Percentiles rank a stretch among this genome's conserved stretches.
phyloP scores from a whole-genome alignment of 1,139 yeast species.

The Scheffersomyces quercinus region DNA sequence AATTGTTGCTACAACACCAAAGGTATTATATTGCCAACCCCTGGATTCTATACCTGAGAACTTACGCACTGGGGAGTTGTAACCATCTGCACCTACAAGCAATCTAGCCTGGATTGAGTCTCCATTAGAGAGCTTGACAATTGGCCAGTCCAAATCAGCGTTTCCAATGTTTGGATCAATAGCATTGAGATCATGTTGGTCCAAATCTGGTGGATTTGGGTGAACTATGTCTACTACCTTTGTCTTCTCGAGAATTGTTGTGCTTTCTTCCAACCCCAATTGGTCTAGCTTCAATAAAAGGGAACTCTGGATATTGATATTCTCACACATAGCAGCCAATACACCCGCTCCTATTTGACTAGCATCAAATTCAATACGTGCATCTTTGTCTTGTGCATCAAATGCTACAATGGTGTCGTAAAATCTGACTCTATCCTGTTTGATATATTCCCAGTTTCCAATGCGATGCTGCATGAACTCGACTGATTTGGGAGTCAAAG shows the following conservation, averaged over 20 bases:
- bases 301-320: conserved; percentile 77
- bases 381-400: conserved; percentile 71
- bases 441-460: conserved; percentile 76
- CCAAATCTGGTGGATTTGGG: conserved; percentile 16
- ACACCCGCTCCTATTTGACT: conserved; percentile 41
- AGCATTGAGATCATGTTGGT: conserved; percentile 12
- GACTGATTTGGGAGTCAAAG: conserved; percentile 80
- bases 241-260: conserved; percentile 58
- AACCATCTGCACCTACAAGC: conserved; percentile 94
- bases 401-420: conserved; percentile 84
- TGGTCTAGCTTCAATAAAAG: conserved; percentile 59
- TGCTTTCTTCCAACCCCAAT: conserved; percentile 38
- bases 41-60: conserved; percentile 81
- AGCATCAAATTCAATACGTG: conserved; percentile 72
- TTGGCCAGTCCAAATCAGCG: conserved; percentile 67
- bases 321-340: conserved; percentile 86
- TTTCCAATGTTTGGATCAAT: conserved; percentile 20
- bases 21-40: conserved; percentile 89
- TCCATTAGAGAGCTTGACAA: conserved; percentile 70
- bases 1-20: conserved; percentile 89
- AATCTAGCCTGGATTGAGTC: conserved; percentile 64
- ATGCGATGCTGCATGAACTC: conserved; percentile 60
- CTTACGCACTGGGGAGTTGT: conserved; percentile 86
- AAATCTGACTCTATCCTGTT: conserved; percentile 68
- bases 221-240: conserved; percentile 57